A percentile compares a stretch with the other conserved stretches of the same genome.
Conservation (phyloP, 2,329 filamentous ascomycete species). For the Claviceps sp. region DNA sequence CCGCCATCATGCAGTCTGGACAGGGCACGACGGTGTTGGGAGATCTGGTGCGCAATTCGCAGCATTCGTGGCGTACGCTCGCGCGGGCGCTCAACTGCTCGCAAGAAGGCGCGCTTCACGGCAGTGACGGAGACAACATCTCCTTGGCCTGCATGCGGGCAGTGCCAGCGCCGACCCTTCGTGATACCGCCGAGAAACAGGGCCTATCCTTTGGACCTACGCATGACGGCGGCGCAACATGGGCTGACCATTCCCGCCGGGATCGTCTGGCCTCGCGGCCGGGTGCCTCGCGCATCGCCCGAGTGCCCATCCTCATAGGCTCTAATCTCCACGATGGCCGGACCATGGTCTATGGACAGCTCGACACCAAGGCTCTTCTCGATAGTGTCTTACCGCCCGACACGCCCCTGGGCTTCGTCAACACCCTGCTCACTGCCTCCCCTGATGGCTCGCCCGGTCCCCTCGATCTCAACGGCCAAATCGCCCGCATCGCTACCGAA, state of each 20-base stretch:
- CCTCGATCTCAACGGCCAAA: slow-evolving; percentile 9
- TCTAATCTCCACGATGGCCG: slow-evolving; percentile 13
- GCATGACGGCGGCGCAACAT: slow-evolving; percentile 11
- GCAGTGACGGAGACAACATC: not conserved
- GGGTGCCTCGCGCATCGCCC: slow-evolving; percentile 6
- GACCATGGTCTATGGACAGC: not conserved
- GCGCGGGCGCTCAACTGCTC: not conserved
- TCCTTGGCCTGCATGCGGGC: slow-evolving; percentile 14
- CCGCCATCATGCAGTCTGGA: slow-evolving; percentile 16
- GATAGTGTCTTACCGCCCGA: not conserved
- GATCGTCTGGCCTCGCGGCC: slow-evolving; percentile 7
- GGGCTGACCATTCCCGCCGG: slow-evolving; percentile 7
- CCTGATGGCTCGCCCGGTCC: slow-evolving; percentile 8
- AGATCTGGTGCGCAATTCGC: not conserved
- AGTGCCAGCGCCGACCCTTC: slow-evolving; percentile 9
- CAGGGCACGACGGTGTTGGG: slow-evolving; percentile 2
- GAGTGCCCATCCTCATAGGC: slow-evolving; percentile 13
- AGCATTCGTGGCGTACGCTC: not conserved
- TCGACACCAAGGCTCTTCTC: not conserved
- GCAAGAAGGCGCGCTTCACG: not conserved
- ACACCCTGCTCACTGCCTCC: slow-evolving; percentile 7
- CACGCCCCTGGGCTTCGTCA: not conserved
- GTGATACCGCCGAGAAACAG: slow-evolving; percentile 8
- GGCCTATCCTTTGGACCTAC: slow-evolving; percentile 11
- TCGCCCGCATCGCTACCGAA: slow-evolving; percentile 11